Percentiles rank a stretch among this genome's conserved stretches.
Evolutionary conservation across 2,329 filamentous ascomycete genomes (phyloP).

Genomic region (Fusarium guadeloupense): DNA sequence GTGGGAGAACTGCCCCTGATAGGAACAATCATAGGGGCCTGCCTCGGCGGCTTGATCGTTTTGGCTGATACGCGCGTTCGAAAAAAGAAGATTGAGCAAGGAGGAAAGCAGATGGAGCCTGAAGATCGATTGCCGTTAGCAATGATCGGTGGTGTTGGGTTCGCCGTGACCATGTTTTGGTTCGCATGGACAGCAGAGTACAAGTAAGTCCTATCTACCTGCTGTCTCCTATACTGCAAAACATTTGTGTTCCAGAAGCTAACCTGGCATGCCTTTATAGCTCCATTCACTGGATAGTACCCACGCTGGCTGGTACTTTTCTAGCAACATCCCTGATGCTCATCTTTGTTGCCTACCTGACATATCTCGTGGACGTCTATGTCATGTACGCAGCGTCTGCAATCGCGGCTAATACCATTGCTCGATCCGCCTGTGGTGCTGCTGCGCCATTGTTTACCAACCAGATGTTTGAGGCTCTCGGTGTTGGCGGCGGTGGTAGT

Average conservation of each 20-base stretch:
- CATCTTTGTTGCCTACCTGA: constrained; percentile 33
- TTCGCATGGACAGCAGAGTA: constrained; percentile 36
- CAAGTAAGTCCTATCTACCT: too few species aligned
- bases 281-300: constrained; percentile 31
- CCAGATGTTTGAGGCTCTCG: constrained; percentile 30
- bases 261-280: background rate
- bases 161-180: constrained; percentile 37
- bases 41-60: constrained; percentile 24
- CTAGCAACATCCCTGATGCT: constrained; percentile 34
- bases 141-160: constrained; percentile 32
- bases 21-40: constrained; percentile 33
- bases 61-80: constrained; percentile 25
- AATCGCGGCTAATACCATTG: constrained; percentile 32
- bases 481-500: constrained; percentile 32
- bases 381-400: constrained; percentile 33
- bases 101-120: constrained; percentile 21
- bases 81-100: constrained; percentile 16
- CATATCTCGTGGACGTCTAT: constrained; percentile 35
- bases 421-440: constrained; percentile 31
- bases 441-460: constrained; percentile 33
- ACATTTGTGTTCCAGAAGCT: background rate
- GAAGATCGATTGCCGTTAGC: constrained; percentile 32
- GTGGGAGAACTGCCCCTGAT: constrained; percentile 34
- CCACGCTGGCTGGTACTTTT: constrained; percentile 28
- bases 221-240: too few species aligned